Evolutionary conservation across 1,284 basidiomycete species (phyloP).

Genomic region (Cutaneotrichosporon sp.): DNA sequence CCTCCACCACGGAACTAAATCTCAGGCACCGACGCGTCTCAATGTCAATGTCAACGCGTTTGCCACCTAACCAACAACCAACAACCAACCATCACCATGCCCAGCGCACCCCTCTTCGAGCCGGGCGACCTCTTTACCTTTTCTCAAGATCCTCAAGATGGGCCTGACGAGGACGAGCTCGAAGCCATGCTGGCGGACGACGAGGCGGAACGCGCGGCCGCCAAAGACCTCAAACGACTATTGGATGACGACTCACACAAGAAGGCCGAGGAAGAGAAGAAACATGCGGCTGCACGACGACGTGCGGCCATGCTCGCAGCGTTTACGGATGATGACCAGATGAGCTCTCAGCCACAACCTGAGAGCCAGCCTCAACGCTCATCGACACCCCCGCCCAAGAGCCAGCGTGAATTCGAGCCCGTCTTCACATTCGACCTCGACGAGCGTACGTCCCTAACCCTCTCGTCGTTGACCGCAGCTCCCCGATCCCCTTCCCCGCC

Average conservation of each 20-base stretch:
- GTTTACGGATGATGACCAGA: not conserved
- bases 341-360: not conserved
- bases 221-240: not conserved
- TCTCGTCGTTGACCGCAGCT: not conserved
- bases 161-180: constrained; percentile 31
- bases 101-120: constrained; percentile 15
- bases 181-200: constrained; percentile 27
- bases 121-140: constrained; percentile 15
- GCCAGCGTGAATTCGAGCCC: constrained; percentile 6
- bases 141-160: not conserved
- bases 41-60: constrained; percentile 10
- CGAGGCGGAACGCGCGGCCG: constrained; percentile 18
- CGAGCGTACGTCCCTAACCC: not conserved
- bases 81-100: constrained; percentile 7
- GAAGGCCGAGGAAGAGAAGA: constrained; percentile 10
- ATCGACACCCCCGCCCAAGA: not conserved
- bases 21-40: constrained; percentile 7
- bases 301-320: constrained; percentile 15
- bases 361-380: not conserved
- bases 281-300: constrained; percentile 4
- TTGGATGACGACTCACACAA: constrained; percentile 16
- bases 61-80: constrained; percentile 2
- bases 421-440: not conserved
- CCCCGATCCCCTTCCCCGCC: not conserved
- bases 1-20: constrained; percentile 6